These are phyloP conservation scores for Hydnomerulius pinastri DNA, from an alignment of 768 basidiomycete genomes.

Conservation along the genomic window DNA sequence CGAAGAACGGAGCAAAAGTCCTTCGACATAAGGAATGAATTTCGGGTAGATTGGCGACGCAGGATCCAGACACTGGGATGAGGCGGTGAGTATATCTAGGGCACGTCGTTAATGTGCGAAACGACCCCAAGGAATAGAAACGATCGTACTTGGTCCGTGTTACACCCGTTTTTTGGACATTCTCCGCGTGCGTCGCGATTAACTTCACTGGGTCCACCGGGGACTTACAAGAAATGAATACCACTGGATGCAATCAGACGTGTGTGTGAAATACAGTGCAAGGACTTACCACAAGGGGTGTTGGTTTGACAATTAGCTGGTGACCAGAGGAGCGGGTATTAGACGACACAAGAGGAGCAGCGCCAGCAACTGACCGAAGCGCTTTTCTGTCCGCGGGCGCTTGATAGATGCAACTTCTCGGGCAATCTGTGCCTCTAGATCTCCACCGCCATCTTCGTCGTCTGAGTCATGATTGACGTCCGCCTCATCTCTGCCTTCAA, in stretches of 20 bases:
- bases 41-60: conserved; percentile 68
- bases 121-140: not conserved
- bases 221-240: conserved; percentile 78
- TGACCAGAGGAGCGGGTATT: not conserved
- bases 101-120: conserved; percentile 3
- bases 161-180: conserved; percentile 61
- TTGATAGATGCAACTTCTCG: conserved; percentile 74
- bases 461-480: conserved; percentile 33
- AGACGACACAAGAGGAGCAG: not conserved
- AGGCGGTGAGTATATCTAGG: conserved; percentile 69
- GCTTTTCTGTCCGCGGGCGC: conserved; percentile 58
- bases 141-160: conserved; percentile 60
- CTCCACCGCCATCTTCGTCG: conserved; percentile 42
- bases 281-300: conserved; percentile 66
- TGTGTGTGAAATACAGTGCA: not conserved
- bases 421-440: conserved; percentile 70
- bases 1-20: conserved; percentile 55
- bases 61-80: conserved; percentile 67
- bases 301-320: conserved; percentile 77
- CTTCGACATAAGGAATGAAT: conserved; percentile 62
- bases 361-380: conserved; percentile 54
- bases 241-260: conserved; percentile 44
- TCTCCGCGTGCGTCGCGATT: conserved; percentile 61
- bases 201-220: conserved; percentile 78
- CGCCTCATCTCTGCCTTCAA: conserved; percentile 25